Evolutionary conservation across 2,329 filamentous ascomycete genomes (phyloP).

Genomic region (Emericellopsis cladophorae): DNA sequence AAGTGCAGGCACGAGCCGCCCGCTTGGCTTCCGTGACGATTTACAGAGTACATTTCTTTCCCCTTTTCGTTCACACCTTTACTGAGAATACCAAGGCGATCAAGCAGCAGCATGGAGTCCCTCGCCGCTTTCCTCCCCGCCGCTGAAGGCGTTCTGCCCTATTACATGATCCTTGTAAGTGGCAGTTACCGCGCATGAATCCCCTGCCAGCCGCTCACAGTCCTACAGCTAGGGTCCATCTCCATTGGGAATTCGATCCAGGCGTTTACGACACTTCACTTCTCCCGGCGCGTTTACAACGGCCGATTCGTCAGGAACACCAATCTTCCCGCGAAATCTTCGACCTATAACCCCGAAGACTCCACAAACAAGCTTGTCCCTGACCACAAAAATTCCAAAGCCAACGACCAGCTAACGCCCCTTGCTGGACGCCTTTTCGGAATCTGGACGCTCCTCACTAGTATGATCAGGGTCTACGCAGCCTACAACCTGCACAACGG

Average conservation of each 20-base stretch:
- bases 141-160: constrained; percentile 41
- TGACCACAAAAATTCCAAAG: constrained; percentile 29
- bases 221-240: constrained; percentile 60
- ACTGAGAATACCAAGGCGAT: no score
- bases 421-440: constrained; percentile 72
- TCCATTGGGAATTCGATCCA: constrained; percentile 79
- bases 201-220: constrained; percentile 3
- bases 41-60: no score
- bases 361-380: constrained; percentile 37
- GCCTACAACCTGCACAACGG: constrained; percentile 68
- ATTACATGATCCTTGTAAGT: constrained; percentile 45
- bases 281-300: constrained; percentile 79
- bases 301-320: constrained; percentile 44
- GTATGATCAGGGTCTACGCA: constrained; percentile 68
- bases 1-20: no score
- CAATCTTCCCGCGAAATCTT: constrained; percentile 25
- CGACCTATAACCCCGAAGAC: constrained; percentile 36
- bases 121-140: constrained; percentile 31
- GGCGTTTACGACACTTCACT: constrained; percentile 67
- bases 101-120: constrained; percentile 26
- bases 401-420: constrained; percentile 52
- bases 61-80: no score
- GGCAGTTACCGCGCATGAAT: not conserved
- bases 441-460: constrained; percentile 74
- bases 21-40: no score